Evolutionary conservation across 352 stramenopile species (phyloP).

Genomic region (Proteromonas lacertae): DNA sequence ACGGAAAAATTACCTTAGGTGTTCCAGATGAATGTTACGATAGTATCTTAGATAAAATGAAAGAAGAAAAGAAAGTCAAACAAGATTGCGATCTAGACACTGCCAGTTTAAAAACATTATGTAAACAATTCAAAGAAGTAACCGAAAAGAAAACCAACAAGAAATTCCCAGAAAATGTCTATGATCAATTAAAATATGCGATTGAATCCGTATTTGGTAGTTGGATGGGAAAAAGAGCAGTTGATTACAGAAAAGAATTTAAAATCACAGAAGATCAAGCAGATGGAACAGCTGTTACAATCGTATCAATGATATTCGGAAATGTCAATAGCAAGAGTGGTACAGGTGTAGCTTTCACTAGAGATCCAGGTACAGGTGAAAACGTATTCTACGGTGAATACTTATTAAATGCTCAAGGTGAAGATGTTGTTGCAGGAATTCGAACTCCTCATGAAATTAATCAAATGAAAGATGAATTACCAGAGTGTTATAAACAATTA

Average conservation of each 20-base stretch:
- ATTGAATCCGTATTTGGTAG: slow-evolving; percentile 21
- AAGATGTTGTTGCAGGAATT: slow-evolving; percentile 34
- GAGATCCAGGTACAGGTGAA: slow-evolving; percentile 20
- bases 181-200: slow-evolving; percentile 15
- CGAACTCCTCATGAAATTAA: slow-evolving; percentile 14
- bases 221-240: slow-evolving; percentile 18
- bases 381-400: slow-evolving; percentile 20
- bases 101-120: slow-evolving; percentile 15
- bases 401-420: slow-evolving; percentile 25
- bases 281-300: slow-evolving; percentile 3
- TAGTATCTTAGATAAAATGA: slow-evolving; percentile 14
- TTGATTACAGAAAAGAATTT: slow-evolving; percentile 22
- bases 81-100: slow-evolving; percentile 16
- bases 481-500: background rate
- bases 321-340: slow-evolving; percentile 18
- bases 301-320: slow-evolving; percentile 20
- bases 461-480: background rate
- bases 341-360: slow-evolving; percentile 20
- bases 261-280: slow-evolving; percentile 17
- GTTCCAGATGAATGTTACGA: slow-evolving; percentile 21
- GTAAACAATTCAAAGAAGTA: slow-evolving; percentile 16
- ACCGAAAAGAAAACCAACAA: too few species aligned
- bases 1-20: slow-evolving; percentile 20
- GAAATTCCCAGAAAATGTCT: slow-evolving; percentile 14
- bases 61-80: slow-evolving; percentile 7